phyloP scores from a whole-genome alignment of 345 rosid genomes.

The Salix purpurea region DNA sequence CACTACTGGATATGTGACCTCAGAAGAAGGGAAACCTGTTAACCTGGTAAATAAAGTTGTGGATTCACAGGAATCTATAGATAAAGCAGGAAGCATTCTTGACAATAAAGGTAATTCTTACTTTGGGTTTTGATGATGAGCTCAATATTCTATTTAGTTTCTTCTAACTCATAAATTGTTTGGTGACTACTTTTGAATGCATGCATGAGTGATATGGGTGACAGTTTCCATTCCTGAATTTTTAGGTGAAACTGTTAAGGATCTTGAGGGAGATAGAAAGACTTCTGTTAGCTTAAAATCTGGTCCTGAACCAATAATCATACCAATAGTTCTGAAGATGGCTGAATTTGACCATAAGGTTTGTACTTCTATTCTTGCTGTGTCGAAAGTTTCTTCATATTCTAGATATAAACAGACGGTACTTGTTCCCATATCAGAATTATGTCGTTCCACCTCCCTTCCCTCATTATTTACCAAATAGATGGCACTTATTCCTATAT shows the following conservation, averaged over 20 bases:
- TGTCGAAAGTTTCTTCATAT: neutral
- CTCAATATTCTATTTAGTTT: neutral
- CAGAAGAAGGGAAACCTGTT: constrained; percentile 25
- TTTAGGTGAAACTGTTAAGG: constrained; percentile 45
- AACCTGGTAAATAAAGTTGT: constrained; percentile 35
- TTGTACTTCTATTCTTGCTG: neutral
- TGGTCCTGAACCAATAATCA: constrained; percentile 69
- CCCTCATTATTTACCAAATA: neutral
- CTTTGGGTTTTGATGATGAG: neutral
- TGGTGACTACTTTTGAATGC: neutral
- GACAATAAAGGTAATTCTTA: constrained; percentile 37
- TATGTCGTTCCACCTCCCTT: neutral
- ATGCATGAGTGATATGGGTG: constrained; percentile 1
- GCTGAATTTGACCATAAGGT: constrained; percentile 96
- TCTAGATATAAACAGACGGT: constrained; percentile 1
- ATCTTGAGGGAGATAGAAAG: constrained; percentile 25
- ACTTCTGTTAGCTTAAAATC: constrained; percentile 42
- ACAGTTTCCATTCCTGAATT: constrained; percentile 7
- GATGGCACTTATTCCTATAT: neutral
- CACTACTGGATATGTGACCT: constrained; percentile 5
- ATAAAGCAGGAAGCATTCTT: constrained; percentile 34
- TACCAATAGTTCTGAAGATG: constrained; percentile 90
- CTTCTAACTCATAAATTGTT: neutral
- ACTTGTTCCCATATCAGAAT: constrained; percentile 4
- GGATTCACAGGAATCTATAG: constrained; percentile 33